Evolutionary conservation across 306 rosid genomes (phyloP).

Genomic region (Dryas octopetala): DNA sequence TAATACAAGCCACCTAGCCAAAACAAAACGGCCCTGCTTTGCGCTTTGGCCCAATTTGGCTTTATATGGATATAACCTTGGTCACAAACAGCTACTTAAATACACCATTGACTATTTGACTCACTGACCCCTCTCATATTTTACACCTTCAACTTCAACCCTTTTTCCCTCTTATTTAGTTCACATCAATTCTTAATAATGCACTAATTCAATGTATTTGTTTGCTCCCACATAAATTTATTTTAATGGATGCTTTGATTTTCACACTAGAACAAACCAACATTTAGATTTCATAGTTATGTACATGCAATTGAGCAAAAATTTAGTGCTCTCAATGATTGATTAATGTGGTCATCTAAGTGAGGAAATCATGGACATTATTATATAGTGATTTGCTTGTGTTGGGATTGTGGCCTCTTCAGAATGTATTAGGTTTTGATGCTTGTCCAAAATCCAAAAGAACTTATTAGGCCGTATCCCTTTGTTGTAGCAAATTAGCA

Average conservation of each 20-base stretch:
- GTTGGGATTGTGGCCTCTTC: too few relatives aligned
- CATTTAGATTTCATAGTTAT: not conserved
- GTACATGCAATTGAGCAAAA: not conserved
- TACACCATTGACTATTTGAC: not conserved
- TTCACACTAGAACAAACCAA: not conserved
- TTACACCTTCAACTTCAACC: not conserved
- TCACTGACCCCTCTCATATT: not conserved
- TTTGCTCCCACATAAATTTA: too few relatives aligned
- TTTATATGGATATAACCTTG: not conserved
- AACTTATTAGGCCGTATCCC: too few relatives aligned
- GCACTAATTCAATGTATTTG: too few relatives aligned
- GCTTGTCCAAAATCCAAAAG: too few relatives aligned
- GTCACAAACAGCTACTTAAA: not conserved
- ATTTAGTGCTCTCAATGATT: not conserved
- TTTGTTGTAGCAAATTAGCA: too few relatives aligned
- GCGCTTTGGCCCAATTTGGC: not conserved
- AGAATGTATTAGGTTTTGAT: too few relatives aligned
- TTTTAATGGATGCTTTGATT: not conserved
- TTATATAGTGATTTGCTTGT: too few relatives aligned
- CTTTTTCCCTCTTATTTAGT: too few relatives aligned
- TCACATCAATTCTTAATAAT: not conserved
- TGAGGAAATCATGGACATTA: too few relatives aligned
- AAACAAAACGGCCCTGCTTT: not conserved
- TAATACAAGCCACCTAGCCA: not conserved
- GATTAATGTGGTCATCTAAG: too few relatives aligned